Percentiles rank a stretch among this genome's conserved stretches.
Conservation (phyloP, 1,139 yeast species). For the Kodamaea sp. region DNA sequence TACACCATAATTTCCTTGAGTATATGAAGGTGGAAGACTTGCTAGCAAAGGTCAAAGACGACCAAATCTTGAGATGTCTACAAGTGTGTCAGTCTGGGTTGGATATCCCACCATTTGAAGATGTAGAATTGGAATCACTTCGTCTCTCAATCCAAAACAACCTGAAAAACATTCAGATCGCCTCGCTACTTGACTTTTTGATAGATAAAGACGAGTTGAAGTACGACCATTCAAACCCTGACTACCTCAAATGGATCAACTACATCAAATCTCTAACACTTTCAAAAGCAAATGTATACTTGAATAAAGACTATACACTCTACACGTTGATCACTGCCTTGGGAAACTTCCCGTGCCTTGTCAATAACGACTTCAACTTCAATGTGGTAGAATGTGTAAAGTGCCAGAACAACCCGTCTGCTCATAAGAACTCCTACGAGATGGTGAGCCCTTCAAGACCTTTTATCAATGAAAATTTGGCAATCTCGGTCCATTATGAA, state of each 20-base stretch:
- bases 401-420: constrained; percentile 35
- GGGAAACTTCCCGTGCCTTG: constrained; percentile 43
- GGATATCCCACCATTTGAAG: constrained; percentile 18
- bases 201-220: constrained; percentile 4
- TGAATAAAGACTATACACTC: constrained; percentile 14
- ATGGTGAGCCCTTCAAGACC: constrained; percentile 22
- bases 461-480: constrained; percentile 19
- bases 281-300: constrained; percentile 6
- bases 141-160: constrained; percentile 11
- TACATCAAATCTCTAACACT: constrained; percentile 12
- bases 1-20: constrained; percentile 18
- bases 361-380: constrained; percentile 30
- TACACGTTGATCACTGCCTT: constrained; percentile 37
- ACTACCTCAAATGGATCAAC: constrained; percentile 24
- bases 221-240: constrained; percentile 3
- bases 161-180: constrained; percentile 5
- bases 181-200: constrained; percentile 9
- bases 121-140: constrained; percentile 16
- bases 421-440: constrained; percentile 20
- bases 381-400: constrained; percentile 31
- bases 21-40: constrained; percentile 7
- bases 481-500: constrained; percentile 21
- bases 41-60: neutral
- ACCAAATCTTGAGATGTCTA: neutral
- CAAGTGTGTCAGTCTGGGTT: constrained; percentile 10